Evolutionary conservation across 805 yeast genomes (phyloP), one percentile per base, ranked within the genome.

Genomic region (Schwanniomyces sp.): DNA sequence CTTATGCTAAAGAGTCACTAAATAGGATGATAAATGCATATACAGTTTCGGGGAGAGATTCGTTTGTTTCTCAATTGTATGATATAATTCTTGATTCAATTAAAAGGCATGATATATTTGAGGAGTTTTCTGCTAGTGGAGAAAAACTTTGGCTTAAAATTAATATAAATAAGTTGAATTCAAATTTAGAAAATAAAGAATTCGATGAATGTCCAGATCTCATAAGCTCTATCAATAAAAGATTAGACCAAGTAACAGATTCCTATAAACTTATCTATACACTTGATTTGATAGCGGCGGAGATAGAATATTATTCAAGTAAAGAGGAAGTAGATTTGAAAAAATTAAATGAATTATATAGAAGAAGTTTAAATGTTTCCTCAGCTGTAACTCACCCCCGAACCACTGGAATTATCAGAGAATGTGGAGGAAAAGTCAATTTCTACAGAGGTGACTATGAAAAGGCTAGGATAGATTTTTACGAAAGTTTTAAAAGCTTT

Each of bases 351-450:
- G 68, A 74, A 42, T 67, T 84, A 17, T 81, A 85, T 52, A 64
- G 70, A 25, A 68, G 79, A 50, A 67, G 74, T 45, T 46, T 56
- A 14, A 51, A 63, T 5, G 69, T 84, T 17, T 76, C 79, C 7
- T 71, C 83, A 0, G 86, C 88, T 2, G 84, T 86, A 2, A 86
- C 91, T 1, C 95, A 89, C 57, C 91, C 95, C 1, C 72, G 78
- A 41, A 82, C 86, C 25, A 71, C 83, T 63, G 96, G 92, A 1
- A 78, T 85, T n/a, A 78, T 88, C 24, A 76, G 81, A 51, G 92
- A 88, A 61, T 84, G 89, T 53, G 88, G 90, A 0, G 96, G 91
- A 2, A 77, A 81, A 45, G 74, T 88, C 52, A 76, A 79, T 43
- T 82, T 87, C 75, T 72, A 78, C 50, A 76, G 79, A 42, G 78